A percentile compares a stretch with the other conserved stretches of the same genome.
phyloP scores from a whole-genome alignment of 805 yeast genomes.

The Ogataea trehaloabstinens region DNA sequence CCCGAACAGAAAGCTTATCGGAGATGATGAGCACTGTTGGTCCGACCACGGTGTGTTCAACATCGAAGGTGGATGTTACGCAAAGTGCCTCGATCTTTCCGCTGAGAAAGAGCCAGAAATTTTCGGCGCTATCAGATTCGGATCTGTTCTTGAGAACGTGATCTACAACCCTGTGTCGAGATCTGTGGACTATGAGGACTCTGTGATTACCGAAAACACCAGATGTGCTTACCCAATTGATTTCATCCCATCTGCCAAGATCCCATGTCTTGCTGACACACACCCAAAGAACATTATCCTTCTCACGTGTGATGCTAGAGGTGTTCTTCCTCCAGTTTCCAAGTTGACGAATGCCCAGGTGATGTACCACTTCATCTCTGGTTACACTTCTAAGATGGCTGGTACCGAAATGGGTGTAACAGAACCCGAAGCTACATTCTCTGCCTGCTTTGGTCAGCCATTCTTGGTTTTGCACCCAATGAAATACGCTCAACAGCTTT shows the following conservation, averaged over 20 bases:
- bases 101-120: slow-evolving; percentile 97
- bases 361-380: slow-evolving; percentile 98
- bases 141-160: slow-evolving; percentile 92
- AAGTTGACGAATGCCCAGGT: slow-evolving; percentile 92
- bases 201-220: slow-evolving; percentile 90
- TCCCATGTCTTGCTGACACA: slow-evolving; percentile 85
- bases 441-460: slow-evolving; percentile 99
- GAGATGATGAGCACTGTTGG: slow-evolving; percentile 99
- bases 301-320: slow-evolving; percentile 96
- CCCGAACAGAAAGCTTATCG: slow-evolving; percentile 88
- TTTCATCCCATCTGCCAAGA: slow-evolving; percentile 91
- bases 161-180: slow-evolving; percentile 77
- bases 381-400: slow-evolving; percentile 99
- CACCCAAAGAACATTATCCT: slow-evolving; percentile 93
- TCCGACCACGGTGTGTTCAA: slow-evolving; percentile 97
- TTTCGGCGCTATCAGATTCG: slow-evolving; percentile 90
- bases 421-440: slow-evolving; percentile 96
- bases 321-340: slow-evolving; percentile 96
- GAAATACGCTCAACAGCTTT: slow-evolving; percentile 94
- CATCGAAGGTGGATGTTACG: slow-evolving; percentile 99
- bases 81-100: slow-evolving; percentile 88
- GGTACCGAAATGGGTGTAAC: slow-evolving; percentile 99
- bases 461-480: slow-evolving; percentile 97
- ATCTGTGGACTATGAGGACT: slow-evolving; percentile 80
- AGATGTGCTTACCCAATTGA: slow-evolving; percentile 99